Evolutionary conservation across 805 yeast species (phyloP).

Genomic region (Spathaspora passalidarum): DNA sequence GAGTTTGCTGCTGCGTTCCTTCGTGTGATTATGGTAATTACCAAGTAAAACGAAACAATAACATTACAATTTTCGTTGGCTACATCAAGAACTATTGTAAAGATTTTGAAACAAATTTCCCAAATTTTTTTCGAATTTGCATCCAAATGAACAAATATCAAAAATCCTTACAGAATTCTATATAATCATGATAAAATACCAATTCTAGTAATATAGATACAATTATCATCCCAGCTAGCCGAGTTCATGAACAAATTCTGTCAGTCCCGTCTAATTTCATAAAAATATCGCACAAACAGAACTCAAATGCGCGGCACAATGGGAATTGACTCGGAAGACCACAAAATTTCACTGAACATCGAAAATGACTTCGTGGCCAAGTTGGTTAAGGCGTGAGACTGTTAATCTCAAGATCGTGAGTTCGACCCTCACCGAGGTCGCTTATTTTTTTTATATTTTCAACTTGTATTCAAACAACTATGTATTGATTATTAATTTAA

Average conservation of each 20-base stretch:
- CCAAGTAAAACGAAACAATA: too few relatives aligned
- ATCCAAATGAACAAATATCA: not conserved
- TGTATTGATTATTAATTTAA: not conserved
- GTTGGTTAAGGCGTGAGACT: slow-evolving; percentile 25
- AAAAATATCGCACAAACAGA: not conserved
- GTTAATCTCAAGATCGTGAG: slow-evolving; percentile 25
- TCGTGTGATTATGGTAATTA: too few relatives aligned
- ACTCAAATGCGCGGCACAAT: not conserved
- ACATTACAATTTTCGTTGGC: not conserved
- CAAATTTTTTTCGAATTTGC: not conserved
- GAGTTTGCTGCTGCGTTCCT: too few relatives aligned
- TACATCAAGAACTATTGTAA: not conserved
- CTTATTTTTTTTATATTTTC: slow-evolving; percentile 8
- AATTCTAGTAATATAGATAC: too few relatives aligned
- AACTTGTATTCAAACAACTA: not conserved
- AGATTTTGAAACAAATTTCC: too few relatives aligned
- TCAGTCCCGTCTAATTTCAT: too few relatives aligned
- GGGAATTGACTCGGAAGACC: not conserved
- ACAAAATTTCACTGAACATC: not conserved
- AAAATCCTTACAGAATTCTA: not conserved
- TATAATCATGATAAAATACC: too few relatives aligned
- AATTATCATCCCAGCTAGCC: too few relatives aligned
- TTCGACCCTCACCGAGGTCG: slow-evolving; percentile 23
- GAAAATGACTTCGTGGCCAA: slow-evolving; percentile 22
- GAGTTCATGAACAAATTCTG: too few relatives aligned